A percentile compares a stretch with the other conserved stretches of the same genome.
phyloP scores from a whole-genome alignment of 805 yeast species.

The Barnettozyma populi region DNA sequence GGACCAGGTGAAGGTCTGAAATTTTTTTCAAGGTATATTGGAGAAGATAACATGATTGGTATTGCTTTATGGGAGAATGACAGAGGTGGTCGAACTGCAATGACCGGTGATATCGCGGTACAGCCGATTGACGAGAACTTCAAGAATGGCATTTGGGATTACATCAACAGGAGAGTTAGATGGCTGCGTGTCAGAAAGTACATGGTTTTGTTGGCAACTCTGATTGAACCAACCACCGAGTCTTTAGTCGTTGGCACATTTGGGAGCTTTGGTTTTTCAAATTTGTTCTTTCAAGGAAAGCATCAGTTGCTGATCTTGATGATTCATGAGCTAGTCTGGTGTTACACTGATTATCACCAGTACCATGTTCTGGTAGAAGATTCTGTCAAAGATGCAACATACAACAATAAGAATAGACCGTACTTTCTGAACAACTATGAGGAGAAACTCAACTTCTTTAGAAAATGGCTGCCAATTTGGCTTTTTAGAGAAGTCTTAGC shows the following conservation, averaged over 20 bases:
- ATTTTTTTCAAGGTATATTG: conserved; percentile 74
- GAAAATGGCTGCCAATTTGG: conserved; percentile 47
- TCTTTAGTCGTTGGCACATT: conserved; percentile 58
- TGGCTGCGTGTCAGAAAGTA: conserved; percentile 86
- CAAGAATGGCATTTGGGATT: conserved; percentile 41
- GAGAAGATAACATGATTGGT: conserved; percentile 91
- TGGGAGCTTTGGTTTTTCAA: conserved; percentile 57
- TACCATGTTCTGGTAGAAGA: conserved; percentile 38
- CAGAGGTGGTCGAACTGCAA: conserved; percentile 62
- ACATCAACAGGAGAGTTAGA: conserved; percentile 62
- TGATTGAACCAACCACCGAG: conserved; percentile 85
- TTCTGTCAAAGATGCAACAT: conserved; percentile 18
- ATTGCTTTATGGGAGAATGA: conserved; percentile 77
- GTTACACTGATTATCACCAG: conserved; percentile 56
- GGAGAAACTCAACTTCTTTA: conserved; percentile 15
- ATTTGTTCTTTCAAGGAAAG: conserved; percentile 32
- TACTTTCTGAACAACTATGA: conserved; percentile 25
- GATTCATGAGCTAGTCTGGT: conserved; percentile 61
- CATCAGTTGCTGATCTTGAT: conserved; percentile 37
- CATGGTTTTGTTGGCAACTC: conserved; percentile 81
- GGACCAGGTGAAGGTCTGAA: conserved; percentile 43
- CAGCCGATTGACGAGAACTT: conserved; percentile 58
- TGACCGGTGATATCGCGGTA: conserved; percentile 72
- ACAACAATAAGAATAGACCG: conserved; percentile 18
- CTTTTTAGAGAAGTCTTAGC: conserved; percentile 65